Evolutionary conservation across 192 early-diverging fungal species (phyloP).

Genomic region (Coemansia sp.): DNA sequence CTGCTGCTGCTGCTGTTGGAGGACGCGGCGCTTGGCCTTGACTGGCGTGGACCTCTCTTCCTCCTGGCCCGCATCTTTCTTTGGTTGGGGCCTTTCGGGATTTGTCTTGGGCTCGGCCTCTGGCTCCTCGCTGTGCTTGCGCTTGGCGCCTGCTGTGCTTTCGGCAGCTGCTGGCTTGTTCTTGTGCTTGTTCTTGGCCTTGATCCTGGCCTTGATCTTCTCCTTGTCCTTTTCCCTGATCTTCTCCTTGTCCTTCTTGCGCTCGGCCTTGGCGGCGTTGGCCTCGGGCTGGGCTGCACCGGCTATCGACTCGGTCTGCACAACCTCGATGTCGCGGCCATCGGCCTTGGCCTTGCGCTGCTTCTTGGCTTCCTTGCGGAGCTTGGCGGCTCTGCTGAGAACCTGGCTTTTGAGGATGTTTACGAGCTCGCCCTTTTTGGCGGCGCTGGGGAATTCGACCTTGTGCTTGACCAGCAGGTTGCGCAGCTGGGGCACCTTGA

Average conservation of each 20-base stretch:
- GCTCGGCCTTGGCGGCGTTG: no score
- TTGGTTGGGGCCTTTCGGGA: no score
- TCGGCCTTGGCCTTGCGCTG: slow-evolving; percentile 19
- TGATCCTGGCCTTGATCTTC: neutral
- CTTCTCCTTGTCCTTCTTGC: neutral
- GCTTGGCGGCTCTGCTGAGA: slow-evolving; percentile 15
- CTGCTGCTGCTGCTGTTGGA: neutral
- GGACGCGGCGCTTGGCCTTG: neutral
- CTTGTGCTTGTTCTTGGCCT: slow-evolving; percentile 6
- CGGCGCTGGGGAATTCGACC: slow-evolving; percentile 34
- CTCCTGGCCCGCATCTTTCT: no score
- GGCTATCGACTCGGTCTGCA: slow-evolving; percentile 2
- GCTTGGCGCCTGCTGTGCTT: slow-evolving; percentile 17
- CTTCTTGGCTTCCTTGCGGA: slow-evolving; percentile 41
- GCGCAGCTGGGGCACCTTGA: slow-evolving; percentile 37
- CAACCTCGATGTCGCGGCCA: slow-evolving; percentile 31
- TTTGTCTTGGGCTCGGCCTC: neutral
- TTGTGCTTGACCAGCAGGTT: slow-evolving; percentile 37
- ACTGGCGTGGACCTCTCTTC: no score
- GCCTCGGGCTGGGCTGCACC: no score
- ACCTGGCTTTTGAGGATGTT: slow-evolving; percentile 17
- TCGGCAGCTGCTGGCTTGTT: neutral
- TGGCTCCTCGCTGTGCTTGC: slow-evolving; percentile 36
- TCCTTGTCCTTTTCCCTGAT: neutral
- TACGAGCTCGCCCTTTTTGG: slow-evolving; percentile 43